A percentile compares a stretch with the other conserved stretches of the same genome.
phyloP scores from a whole-genome alignment of 345 rosid genomes.

The Orychophragmus violaceus region DNA sequence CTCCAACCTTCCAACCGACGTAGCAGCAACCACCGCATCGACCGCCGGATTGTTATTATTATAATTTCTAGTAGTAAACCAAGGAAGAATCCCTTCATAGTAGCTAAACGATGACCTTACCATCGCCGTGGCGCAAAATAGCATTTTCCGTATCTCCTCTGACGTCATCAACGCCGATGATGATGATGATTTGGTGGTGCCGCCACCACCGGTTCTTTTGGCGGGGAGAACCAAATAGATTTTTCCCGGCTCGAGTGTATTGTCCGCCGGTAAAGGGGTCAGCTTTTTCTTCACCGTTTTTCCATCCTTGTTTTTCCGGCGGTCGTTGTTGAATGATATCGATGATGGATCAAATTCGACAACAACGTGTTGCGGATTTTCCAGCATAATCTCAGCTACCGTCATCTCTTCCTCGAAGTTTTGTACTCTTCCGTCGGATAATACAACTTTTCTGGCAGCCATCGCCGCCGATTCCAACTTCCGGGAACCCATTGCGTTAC shows the following conservation, averaged over 20 bases:
- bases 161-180: slow-evolving; percentile 28
- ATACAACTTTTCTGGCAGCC: slow-evolving; percentile 47
- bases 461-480: slow-evolving; percentile 13
- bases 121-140: slow-evolving; percentile 41
- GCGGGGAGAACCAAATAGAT: slow-evolving; percentile 61
- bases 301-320: background rate
- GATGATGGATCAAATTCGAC: slow-evolving; percentile 48
- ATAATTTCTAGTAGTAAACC: slow-evolving; percentile 32
- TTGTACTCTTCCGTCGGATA: slow-evolving; percentile 54
- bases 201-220: slow-evolving; percentile 27
- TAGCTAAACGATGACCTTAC: slow-evolving; percentile 35
- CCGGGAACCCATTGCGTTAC: slow-evolving; percentile 35
- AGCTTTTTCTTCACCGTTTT: slow-evolving; percentile 36
- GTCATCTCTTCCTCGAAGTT: slow-evolving; percentile 44
- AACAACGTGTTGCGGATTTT: slow-evolving; percentile 68
- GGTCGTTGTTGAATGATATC: slow-evolving; percentile 14
- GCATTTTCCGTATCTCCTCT: slow-evolving; percentile 44
- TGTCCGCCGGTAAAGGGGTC: slow-evolving; percentile 66
- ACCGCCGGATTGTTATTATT: slow-evolving; percentile 32
- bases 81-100: slow-evolving; percentile 44
- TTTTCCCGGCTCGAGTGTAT: slow-evolving; percentile 46
- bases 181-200: slow-evolving; percentile 18
- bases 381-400: slow-evolving; percentile 77
- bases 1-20: slow-evolving; percentile 18
- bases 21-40: slow-evolving; percentile 25